phyloP scores from a whole-genome alignment of 202 grass and related monocot species.

The Setaria viridis region DNA sequence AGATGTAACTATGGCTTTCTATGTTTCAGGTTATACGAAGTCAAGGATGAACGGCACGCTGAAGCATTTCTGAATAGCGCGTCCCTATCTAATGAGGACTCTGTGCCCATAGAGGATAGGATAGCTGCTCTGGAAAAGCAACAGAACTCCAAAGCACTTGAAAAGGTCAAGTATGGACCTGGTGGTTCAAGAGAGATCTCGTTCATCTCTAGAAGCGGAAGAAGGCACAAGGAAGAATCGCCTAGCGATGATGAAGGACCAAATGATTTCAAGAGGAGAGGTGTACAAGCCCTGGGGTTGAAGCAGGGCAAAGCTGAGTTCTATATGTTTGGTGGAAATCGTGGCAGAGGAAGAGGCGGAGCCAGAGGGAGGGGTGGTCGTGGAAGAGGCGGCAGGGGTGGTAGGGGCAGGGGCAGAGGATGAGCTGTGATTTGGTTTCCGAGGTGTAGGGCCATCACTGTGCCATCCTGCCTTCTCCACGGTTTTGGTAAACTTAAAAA shows the following conservation, averaged over 20 bases:
- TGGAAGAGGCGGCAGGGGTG: conserved; percentile 21
- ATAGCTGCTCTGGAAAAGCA: conserved; percentile 59
- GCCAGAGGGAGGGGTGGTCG: conserved; percentile 30
- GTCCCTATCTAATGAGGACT: conserved; percentile 77
- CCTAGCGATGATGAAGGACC: conserved; percentile 58
- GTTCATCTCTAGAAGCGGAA: conserved; percentile 65
- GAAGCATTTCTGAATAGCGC: conserved; percentile 78
- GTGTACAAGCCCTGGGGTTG: conserved; percentile 65
- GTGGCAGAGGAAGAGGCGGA: conserved; percentile 52
- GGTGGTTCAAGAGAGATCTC: conserved; percentile 85
- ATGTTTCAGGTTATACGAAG: conserved; percentile 81
- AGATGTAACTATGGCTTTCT: conserved; percentile 11
- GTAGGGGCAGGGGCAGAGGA: conserved; percentile 42
- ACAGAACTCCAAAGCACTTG: conserved; percentile 39
- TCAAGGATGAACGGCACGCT: conserved; percentile 87
- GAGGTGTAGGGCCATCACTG: background rate
- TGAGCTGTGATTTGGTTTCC: conserved; percentile 17
- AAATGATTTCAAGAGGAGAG: conserved; percentile 64
- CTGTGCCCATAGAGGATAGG: conserved; percentile 72
- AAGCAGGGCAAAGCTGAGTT: conserved; percentile 84
- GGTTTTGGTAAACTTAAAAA: background rate
- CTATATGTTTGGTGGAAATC: conserved; percentile 68
- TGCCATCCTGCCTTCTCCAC: background rate
- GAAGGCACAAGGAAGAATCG: conserved; percentile 54
- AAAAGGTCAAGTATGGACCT: conserved; percentile 74